Evolutionary conservation across 2,329 filamentous ascomycete species (phyloP).

Genomic region (Epicoccum sorghinum): DNA sequence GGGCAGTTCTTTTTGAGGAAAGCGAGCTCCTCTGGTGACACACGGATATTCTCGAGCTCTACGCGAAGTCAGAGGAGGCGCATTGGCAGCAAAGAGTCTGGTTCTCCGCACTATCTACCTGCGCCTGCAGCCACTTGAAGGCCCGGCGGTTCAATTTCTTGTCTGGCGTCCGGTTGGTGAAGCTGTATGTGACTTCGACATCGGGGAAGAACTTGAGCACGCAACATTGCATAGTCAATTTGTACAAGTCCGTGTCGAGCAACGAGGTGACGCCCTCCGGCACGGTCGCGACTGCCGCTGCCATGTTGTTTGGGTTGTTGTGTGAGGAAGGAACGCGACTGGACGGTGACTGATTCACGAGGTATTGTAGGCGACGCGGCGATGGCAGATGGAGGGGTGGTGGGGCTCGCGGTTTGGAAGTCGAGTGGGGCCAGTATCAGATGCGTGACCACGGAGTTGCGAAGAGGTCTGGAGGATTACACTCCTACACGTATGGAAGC

Average conservation of each 20-base stretch:
- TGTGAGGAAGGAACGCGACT: conserved; percentile 1
- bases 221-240: conserved; percentile 93
- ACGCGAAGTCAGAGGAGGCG: conserved; percentile 9
- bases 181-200: conserved; percentile 82
- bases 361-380: conserved; percentile 7
- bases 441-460: neutral
- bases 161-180: conserved; percentile 92
- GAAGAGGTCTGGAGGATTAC: neutral
- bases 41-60: conserved; percentile 82
- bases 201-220: conserved; percentile 91
- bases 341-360: conserved; percentile 1
- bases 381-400: conserved; percentile 36
- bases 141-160: conserved; percentile 87
- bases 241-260: conserved; percentile 77
- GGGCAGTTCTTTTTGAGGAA: conserved; percentile 81
- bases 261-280: conserved; percentile 53
- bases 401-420: conserved; percentile 22
- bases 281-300: conserved; percentile 25
- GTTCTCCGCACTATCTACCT: conserved; percentile 71
- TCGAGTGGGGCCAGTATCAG: conserved; percentile 12
- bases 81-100: neutral
- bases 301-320: conserved; percentile 25
- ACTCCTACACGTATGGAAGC: neutral
- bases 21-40: conserved; percentile 78
- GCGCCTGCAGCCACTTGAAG: conserved; percentile 82